Evolutionary conservation across 1,139 yeast species (phyloP).

Genomic region (Sugiyamaella neomexicana): DNA sequence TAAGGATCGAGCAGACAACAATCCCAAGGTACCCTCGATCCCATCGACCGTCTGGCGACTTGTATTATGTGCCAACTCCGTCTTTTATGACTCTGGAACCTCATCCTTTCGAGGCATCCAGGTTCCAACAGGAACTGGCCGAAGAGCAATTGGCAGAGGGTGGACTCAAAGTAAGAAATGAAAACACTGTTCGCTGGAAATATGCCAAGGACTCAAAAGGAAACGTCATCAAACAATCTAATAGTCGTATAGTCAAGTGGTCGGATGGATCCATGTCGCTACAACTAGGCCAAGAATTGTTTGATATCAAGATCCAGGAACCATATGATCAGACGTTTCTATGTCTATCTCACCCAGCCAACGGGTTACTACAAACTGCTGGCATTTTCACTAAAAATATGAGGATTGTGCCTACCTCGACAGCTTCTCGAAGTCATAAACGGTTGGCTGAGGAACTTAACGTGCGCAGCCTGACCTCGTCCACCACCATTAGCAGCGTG

Average conservation of each 20-base stretch:
- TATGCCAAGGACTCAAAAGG: conserved; percentile 66
- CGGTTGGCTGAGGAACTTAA: conserved; percentile 77
- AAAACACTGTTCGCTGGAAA: conserved; percentile 91
- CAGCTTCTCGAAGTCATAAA: conserved; percentile 76
- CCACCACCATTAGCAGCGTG: conserved; percentile 61
- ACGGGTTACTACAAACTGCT: conserved; percentile 63
- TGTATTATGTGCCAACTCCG: conserved; percentile 62
- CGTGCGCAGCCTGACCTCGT: conserved; percentile 56
- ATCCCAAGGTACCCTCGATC: conserved; percentile 72
- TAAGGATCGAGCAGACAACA: conserved; percentile 49
- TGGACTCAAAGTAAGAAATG: conserved; percentile 53
- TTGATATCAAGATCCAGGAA: conserved; percentile 65
- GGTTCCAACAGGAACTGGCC: conserved; percentile 49
- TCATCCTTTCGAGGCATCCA: conserved; percentile 78
- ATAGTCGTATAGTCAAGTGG: conserved; percentile 91
- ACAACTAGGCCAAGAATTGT: conserved; percentile 83
- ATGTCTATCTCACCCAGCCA: conserved; percentile 68
- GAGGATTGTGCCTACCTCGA: conserved; percentile 85
- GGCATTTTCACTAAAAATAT: conserved; percentile 52
- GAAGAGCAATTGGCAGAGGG: conserved; percentile 47
- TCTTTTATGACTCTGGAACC: conserved; percentile 81
- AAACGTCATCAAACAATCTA: conserved; percentile 71
- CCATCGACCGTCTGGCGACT: conserved; percentile 37
- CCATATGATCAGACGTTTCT: conserved; percentile 73
- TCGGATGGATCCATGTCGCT: conserved; percentile 86